phyloP scores from a whole-genome alignment of 2,329 filamentous ascomycete genomes.

The Periconia macrospinosa region DNA sequence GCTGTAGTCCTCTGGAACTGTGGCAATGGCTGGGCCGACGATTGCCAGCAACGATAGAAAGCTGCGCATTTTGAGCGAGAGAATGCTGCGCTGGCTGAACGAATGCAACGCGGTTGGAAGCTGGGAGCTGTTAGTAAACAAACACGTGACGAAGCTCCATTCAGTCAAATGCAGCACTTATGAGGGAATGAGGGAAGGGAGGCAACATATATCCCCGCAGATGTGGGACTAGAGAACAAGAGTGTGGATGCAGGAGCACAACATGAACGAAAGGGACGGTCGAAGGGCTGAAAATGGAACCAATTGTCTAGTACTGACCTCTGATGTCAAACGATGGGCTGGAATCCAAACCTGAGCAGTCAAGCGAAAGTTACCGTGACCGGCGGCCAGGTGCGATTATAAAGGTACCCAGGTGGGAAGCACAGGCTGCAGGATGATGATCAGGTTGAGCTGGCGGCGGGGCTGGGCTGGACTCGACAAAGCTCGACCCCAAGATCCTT shows the following conservation, averaged over 20 bases:
- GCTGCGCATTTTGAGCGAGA: conserved; percentile 35
- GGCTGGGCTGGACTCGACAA: conserved; percentile 27
- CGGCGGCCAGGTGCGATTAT: conserved; percentile 30
- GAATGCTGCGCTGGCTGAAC: conserved; percentile 29
- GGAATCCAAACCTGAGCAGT: conserved; percentile 21
- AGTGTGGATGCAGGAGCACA: conserved; percentile 9
- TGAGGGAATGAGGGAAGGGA: conserved; percentile 1
- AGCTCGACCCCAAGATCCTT: conserved; percentile 28
- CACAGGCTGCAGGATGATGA: conserved; percentile 22
- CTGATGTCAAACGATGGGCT: conserved; percentile 25
- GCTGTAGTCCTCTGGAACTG: conserved; percentile 2
- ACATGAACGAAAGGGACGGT: not conserved
- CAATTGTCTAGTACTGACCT: conserved; percentile 25
- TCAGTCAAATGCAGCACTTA: too few relatives aligned
- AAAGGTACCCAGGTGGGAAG: conserved; percentile 19
- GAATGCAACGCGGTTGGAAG: conserved; percentile 26
- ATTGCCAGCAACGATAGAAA: conserved; percentile 28
- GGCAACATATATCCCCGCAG: conserved; percentile 14
- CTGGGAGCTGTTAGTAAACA: conserved; percentile 18
- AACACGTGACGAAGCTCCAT: conserved; percentile 26
- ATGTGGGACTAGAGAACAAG: conserved; percentile 12
- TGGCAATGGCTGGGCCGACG: conserved; percentile 20
- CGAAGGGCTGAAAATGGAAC: not conserved
- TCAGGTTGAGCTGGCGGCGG: conserved; percentile 26
- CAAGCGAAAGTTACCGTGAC: conserved; percentile 8